Percentiles rank a stretch among this genome's conserved stretches.
Evolutionary conservation across 495 filamentous ascomycete species (phyloP).

Genomic region (Hyaloscypha hepaticicola): DNA sequence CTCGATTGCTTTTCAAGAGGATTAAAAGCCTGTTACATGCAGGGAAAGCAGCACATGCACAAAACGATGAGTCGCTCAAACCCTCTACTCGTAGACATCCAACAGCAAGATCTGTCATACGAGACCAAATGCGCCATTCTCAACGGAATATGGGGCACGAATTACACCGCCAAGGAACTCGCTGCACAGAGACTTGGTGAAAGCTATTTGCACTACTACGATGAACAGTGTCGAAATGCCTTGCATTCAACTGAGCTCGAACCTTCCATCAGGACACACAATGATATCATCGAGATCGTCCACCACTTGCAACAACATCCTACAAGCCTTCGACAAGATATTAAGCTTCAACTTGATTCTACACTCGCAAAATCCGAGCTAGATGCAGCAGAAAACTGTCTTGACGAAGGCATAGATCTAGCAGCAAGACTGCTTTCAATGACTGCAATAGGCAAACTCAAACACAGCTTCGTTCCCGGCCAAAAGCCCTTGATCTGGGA

Average conservation of each 20-base stretch:
- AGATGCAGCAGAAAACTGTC: background rate
- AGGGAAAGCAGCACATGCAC: no score
- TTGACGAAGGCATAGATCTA: background rate
- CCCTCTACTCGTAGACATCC: background rate
- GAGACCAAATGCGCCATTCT: background rate
- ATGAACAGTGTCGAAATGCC: background rate
- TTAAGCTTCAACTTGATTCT: background rate
- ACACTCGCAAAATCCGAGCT: background rate
- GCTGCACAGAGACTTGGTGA: background rate
- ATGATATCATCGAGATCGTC: background rate
- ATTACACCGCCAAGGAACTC: background rate
- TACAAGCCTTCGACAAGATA: background rate
- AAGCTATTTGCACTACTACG: constrained; percentile 2
- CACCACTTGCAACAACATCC: background rate
- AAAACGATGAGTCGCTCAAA: background rate
- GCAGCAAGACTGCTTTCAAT: background rate
- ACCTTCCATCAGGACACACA: no score
- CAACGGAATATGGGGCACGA: background rate
- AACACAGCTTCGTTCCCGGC: background rate
- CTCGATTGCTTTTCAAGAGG: no score
- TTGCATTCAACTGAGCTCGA: background rate
- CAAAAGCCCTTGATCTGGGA: constrained; percentile 14
- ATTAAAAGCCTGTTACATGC: no score
- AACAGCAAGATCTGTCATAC: background rate
- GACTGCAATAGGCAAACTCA: background rate